Evolutionary conservation across 164 flowering plant genomes (phyloP).

Genomic region (Litsea cubeba): DNA sequence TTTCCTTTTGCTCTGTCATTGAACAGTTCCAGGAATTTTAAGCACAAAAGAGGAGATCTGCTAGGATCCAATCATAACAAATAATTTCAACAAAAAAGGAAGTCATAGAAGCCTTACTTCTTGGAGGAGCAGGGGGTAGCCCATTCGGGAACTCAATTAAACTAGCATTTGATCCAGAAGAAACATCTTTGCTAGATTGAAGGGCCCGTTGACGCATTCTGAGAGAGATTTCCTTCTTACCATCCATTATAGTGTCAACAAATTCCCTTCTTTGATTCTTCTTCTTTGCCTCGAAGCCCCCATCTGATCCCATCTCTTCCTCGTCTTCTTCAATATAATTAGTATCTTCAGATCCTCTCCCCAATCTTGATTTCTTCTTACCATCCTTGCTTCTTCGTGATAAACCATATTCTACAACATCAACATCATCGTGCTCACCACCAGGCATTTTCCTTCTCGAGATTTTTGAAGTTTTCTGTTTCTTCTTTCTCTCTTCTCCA

Average conservation of each 20-base stretch:
- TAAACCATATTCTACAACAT: not conserved
- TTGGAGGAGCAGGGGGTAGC: too few species aligned
- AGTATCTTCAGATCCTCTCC: not conserved
- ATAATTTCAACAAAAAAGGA: too few species aligned
- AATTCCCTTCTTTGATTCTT: constrained; percentile 8
- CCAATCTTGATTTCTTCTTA: constrained; percentile 8
- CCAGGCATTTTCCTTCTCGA: too few species aligned
- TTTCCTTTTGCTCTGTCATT: too few species aligned
- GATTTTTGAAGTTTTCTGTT: constrained; percentile 2
- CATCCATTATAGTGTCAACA: constrained; percentile 5
- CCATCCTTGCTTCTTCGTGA: not conserved
- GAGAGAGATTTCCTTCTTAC: constrained; percentile 15
- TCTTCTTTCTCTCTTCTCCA: not conserved
- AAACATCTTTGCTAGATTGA: constrained; percentile 10
- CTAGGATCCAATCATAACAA: too few species aligned
- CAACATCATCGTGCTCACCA: not conserved
- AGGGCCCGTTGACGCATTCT: constrained; percentile 17
- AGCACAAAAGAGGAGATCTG: too few species aligned
- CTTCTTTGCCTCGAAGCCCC: constrained; percentile 1
- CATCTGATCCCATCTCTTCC: constrained; percentile 6
- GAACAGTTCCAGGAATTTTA: too few species aligned
- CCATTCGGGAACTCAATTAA: too few species aligned
- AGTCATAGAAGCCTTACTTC: too few species aligned
- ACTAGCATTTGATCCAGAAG: too few species aligned
- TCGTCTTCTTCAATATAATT: constrained; percentile 2